A percentile compares a stretch with the other conserved stretches of the same genome.
phyloP scores from a whole-genome alignment of 2,329 filamentous ascomycete species.

The Fusarium nodosum region DNA sequence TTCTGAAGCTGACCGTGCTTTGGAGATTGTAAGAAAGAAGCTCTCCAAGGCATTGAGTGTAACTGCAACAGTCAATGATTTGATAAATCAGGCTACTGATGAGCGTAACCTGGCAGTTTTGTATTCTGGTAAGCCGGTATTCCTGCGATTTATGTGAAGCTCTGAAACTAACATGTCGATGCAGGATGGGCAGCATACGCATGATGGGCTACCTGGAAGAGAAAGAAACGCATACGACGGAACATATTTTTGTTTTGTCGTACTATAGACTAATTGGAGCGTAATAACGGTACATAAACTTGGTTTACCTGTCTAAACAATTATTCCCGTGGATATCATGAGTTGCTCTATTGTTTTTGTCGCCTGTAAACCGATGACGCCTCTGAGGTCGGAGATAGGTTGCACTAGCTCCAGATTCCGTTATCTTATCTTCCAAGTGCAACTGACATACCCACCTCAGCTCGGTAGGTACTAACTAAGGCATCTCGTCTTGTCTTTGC shows the following conservation, averaged over 20 bases:
- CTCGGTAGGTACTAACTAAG: not conserved
- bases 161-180: conserved; percentile 41
- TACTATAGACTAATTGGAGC: not conserved
- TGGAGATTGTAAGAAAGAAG: conserved; percentile 97
- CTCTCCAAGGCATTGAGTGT: conserved; percentile 93
- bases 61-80: conserved; percentile 93
- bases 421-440: conserved; percentile 49
- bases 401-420: conserved; percentile 34
- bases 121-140: conserved; percentile 75
- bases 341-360: conserved; percentile 14
- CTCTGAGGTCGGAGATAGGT: conserved; percentile 26
- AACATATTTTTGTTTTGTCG: not conserved
- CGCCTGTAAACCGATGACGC: conserved; percentile 22
- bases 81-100: conserved; percentile 96
- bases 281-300: not conserved
- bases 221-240: not conserved
- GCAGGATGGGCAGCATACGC: conserved; percentile 64
- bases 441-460: conserved; percentile 43
- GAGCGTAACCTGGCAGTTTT: conserved; percentile 91
- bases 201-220: conserved; percentile 41
- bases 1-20: conserved; percentile 87
- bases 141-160: not conserved
- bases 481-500: conserved; percentile 12
- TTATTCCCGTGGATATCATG: not conserved
- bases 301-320: not conserved